These are phyloP conservation scores for Insectozyma bohioensis DNA, from an alignment of 1,139 yeast species.

Conservation along the genomic window DNA sequence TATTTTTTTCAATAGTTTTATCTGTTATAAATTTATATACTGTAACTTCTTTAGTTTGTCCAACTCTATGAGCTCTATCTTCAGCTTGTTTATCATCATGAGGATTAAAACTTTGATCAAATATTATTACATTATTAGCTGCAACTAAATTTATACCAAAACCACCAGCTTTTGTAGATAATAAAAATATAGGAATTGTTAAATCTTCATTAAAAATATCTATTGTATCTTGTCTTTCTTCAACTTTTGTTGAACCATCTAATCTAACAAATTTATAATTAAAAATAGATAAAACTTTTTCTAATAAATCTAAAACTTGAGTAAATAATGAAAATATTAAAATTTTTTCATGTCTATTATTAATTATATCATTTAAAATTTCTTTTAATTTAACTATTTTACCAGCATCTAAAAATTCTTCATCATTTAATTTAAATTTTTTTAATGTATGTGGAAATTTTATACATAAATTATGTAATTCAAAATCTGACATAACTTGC, in stretches of 20 bases:
- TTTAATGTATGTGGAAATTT: slow-evolving; percentile 68
- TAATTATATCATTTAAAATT: slow-evolving; percentile 59
- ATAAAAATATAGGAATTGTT: slow-evolving; percentile 77
- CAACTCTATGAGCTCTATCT: slow-evolving; percentile 97
- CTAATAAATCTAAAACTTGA: slow-evolving; percentile 85
- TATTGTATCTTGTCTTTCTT: slow-evolving; percentile 86
- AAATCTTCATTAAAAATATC: slow-evolving; percentile 85
- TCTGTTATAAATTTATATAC: slow-evolving; percentile 76
- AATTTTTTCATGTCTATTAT: slow-evolving; percentile 70
- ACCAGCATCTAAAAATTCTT: slow-evolving; percentile 73
- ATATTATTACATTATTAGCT: slow-evolving; percentile 88
- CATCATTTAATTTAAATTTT: slow-evolving; percentile 52
- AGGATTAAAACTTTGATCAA: slow-evolving; percentile 94
- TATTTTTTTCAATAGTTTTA: slow-evolving; percentile 85
- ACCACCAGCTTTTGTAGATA: slow-evolving; percentile 97
- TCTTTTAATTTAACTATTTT: slow-evolving; percentile 61
- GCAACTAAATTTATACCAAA: slow-evolving; percentile 96
- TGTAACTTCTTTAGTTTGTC: slow-evolving; percentile 84
- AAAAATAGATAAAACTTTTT: slow-evolving; percentile 64
- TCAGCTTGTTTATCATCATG: slow-evolving; percentile 99
- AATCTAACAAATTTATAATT: slow-evolving; percentile 75
- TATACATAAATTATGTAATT: slow-evolving; percentile 71
- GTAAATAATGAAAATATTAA: slow-evolving; percentile 89
- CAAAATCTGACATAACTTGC: slow-evolving; percentile 95
- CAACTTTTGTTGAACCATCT: slow-evolving; percentile 94